Percentiles rank a stretch among this genome's conserved stretches.
These are phyloP conservation scores for Physcia stellaris DNA, from an alignment of 495 filamentous ascomycete genomes.

Conservation along the genomic window DNA sequence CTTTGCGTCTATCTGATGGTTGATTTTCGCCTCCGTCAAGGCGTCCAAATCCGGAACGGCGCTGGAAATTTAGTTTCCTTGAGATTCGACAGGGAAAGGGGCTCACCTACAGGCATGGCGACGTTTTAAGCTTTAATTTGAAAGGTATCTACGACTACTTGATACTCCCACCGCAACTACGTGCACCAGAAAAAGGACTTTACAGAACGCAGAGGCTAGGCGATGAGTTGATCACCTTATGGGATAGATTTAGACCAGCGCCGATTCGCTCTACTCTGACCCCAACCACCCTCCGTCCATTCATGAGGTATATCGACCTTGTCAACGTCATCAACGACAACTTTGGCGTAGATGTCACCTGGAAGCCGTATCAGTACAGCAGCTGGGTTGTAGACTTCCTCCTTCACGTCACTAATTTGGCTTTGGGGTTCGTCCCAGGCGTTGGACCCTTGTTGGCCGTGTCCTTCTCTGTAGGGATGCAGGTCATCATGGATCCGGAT, in stretches of 20 bases:
- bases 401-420: slow-evolving; percentile 3
- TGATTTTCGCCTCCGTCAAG: slow-evolving; percentile 2
- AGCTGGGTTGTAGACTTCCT: slow-evolving; percentile 3
- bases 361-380: neutral
- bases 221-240: no score
- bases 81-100: neutral
- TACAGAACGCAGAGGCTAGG: no score
- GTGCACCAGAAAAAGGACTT: no score
- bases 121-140: slow-evolving; percentile 3
- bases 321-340: neutral
- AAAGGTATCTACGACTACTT: slow-evolving; percentile 3
- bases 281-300: neutral
- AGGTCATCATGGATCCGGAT: no score
- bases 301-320: neutral
- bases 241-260: neutral
- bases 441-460: slow-evolving; percentile 1
- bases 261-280: neutral
- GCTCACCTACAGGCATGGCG: neutral
- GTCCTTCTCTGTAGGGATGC: slow-evolving; percentile 2
- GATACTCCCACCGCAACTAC: slow-evolving; percentile 6
- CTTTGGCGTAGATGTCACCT: slow-evolving; percentile 1
- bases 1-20: slow-evolving; percentile 5
- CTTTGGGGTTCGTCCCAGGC: slow-evolving; percentile 1
- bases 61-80: neutral
- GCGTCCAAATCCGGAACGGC: slow-evolving; percentile 1